Conservation (phyloP, 495 filamentous ascomycete genomes). For the Penicillium atrosanguineum region DNA sequence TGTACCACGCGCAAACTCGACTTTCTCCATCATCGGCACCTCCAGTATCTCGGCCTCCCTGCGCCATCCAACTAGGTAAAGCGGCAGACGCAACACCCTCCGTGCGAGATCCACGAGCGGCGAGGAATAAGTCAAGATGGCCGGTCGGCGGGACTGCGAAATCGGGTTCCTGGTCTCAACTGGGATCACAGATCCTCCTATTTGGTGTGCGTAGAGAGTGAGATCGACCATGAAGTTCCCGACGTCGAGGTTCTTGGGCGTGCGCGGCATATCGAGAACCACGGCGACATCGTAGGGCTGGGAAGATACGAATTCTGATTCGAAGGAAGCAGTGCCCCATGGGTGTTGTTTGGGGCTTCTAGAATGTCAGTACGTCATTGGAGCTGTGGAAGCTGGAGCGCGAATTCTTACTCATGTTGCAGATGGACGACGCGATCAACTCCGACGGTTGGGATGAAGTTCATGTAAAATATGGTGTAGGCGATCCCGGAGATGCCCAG, state of each 20-base stretch:
- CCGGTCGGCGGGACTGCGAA: slow-evolving; percentile 55
- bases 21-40: slow-evolving; percentile 67
- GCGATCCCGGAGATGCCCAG: slow-evolving; percentile 61
- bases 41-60: slow-evolving; percentile 55
- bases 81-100: slow-evolving; percentile 52
- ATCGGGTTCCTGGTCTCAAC: slow-evolving; percentile 30
- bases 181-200: slow-evolving; percentile 21
- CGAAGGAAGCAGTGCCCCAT: slow-evolving; percentile 42
- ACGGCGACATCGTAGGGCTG: slow-evolving; percentile 68
- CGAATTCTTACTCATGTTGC: slow-evolving; percentile 68
- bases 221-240: slow-evolving; percentile 96
- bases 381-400: not conserved
- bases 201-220: slow-evolving; percentile 52
- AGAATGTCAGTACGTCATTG: not conserved
- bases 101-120: slow-evolving; percentile 52
- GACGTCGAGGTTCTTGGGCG: slow-evolving; percentile 47
- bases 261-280: slow-evolving; percentile 68
- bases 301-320: slow-evolving; percentile 38
- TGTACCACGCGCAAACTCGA: slow-evolving; percentile 59
- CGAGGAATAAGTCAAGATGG: slow-evolving; percentile 65
- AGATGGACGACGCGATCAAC: slow-evolving; percentile 69
- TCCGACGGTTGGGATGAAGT: slow-evolving; percentile 72
- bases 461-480: slow-evolving; percentile 77
- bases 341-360: slow-evolving; percentile 37
- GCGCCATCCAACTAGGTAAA: slow-evolving; percentile 57